These are phyloP conservation scores for Rhazya stricta DNA, from an alignment of 257 asterid species.

Conservation along the genomic window DNA sequence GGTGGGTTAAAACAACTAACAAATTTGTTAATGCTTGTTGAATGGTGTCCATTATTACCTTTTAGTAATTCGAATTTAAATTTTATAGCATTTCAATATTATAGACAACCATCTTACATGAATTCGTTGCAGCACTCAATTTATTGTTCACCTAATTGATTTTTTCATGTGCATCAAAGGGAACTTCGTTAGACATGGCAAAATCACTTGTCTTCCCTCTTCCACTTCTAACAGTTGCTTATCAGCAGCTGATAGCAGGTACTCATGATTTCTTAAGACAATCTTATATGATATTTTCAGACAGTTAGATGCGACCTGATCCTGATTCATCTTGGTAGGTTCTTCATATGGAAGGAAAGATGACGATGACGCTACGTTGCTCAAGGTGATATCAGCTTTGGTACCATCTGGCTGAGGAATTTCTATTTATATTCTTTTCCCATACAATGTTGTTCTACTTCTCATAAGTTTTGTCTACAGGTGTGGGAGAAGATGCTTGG, in stretches of 20 bases:
- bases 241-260: slow-evolving; percentile 98
- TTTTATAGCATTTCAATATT: background rate
- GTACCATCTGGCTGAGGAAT: slow-evolving; percentile 15
- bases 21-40: background rate
- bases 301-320: slow-evolving; percentile 18
- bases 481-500: slow-evolving; percentile 81
- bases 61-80: background rate
- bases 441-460: background rate
- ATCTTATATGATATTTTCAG: slow-evolving; percentile 6
- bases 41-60: background rate
- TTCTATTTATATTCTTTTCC: slow-evolving; percentile 13
- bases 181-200: slow-evolving; percentile 62
- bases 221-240: slow-evolving; percentile 75
- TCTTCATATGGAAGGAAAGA: slow-evolving; percentile 45
- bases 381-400: slow-evolving; percentile 44
- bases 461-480: slow-evolving; percentile 37
- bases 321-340: slow-evolving; percentile 36
- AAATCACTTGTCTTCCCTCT: slow-evolving; percentile 64
- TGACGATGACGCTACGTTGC: slow-evolving; percentile 42
- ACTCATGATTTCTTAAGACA: slow-evolving; percentile 10
- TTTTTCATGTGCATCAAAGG: slow-evolving; percentile 43
- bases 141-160: slow-evolving; percentile 15
- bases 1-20: background rate
- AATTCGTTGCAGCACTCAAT: background rate
- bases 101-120: background rate